Percentiles rank a stretch among this genome's conserved stretches.
Conservation (phyloP, 306 rosid genomes). For the Dryas drummondii region DNA sequence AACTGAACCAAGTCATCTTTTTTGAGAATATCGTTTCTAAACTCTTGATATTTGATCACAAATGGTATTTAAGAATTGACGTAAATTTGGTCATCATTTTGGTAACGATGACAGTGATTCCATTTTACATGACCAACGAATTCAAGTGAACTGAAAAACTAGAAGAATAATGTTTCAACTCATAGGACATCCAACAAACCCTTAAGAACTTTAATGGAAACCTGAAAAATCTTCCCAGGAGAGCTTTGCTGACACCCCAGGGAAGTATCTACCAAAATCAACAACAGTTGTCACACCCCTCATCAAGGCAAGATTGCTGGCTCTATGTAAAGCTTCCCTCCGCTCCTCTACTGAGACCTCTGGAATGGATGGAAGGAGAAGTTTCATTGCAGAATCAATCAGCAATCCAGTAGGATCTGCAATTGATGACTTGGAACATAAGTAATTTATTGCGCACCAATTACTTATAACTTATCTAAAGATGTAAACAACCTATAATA, state of each 20-base stretch:
- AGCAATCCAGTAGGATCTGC: constrained; percentile 85
- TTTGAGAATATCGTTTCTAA: background rate
- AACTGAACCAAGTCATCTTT: background rate
- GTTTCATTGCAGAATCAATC: constrained; percentile 64
- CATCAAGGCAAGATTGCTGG: constrained; percentile 58
- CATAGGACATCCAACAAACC: constrained; percentile 15
- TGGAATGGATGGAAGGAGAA: constrained; percentile 55
- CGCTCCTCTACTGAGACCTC: constrained; percentile 61
- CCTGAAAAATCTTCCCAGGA: constrained; percentile 95
- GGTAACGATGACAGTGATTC: background rate
- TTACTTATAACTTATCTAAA: constrained; percentile 10
- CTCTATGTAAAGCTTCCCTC: constrained; percentile 77
- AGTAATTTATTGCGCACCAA: constrained; percentile 8
- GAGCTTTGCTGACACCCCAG: constrained; percentile 52
- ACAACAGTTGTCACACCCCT: constrained; percentile 88
- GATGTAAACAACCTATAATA: background rate
- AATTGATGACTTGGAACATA: constrained; percentile 14
- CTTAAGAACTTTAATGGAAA: constrained; percentile 21
- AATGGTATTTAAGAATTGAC: background rate
- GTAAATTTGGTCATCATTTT: background rate
- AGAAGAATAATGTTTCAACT: constrained; percentile 2
- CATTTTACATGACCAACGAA: background rate
- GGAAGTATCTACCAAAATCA: constrained; percentile 79
- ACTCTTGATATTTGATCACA: background rate
- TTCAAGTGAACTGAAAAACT: background rate